phyloP scores from a whole-genome alignment of 2,329 filamentous ascomycete genomes.

The Alternaria sp. region DNA sequence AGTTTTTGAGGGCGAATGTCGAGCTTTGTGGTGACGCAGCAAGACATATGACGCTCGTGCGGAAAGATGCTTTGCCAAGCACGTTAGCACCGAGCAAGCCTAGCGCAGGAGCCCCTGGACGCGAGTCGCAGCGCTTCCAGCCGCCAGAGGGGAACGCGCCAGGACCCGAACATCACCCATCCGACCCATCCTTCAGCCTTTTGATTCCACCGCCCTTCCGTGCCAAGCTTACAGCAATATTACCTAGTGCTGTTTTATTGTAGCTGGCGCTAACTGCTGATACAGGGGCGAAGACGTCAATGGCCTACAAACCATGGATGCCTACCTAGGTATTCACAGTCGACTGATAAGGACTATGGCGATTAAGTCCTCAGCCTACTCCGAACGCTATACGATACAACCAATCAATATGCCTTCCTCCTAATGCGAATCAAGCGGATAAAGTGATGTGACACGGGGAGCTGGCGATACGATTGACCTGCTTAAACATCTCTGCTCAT shows the following conservation, averaged over 20 bases:
- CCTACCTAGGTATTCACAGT: neutral
- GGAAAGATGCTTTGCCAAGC: neutral
- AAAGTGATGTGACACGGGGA: neutral
- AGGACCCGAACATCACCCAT: neutral
- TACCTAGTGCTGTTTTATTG: neutral
- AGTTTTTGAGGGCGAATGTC: neutral
- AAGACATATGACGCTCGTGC: neutral
- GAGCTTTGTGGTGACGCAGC: neutral
- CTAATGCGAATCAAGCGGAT: too few species aligned
- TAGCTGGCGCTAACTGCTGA: neutral
- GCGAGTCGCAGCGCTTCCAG: neutral
- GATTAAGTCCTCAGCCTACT: neutral
- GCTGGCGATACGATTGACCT: neutral
- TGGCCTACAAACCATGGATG: neutral
- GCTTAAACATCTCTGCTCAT: neutral
- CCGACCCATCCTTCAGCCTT: neutral
- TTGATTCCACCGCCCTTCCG: neutral
- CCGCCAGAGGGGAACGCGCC: neutral
- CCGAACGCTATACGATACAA: neutral
- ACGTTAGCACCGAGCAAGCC: neutral
- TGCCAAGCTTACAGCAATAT: neutral
- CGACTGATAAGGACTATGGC: neutral
- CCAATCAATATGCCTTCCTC: neutral
- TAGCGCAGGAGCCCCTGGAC: neutral
- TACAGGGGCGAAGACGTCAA: neutral